These are phyloP conservation scores for Paraphoma sp. DNA, from an alignment of 2,329 filamentous ascomycete genomes.

Conservation along the genomic window DNA sequence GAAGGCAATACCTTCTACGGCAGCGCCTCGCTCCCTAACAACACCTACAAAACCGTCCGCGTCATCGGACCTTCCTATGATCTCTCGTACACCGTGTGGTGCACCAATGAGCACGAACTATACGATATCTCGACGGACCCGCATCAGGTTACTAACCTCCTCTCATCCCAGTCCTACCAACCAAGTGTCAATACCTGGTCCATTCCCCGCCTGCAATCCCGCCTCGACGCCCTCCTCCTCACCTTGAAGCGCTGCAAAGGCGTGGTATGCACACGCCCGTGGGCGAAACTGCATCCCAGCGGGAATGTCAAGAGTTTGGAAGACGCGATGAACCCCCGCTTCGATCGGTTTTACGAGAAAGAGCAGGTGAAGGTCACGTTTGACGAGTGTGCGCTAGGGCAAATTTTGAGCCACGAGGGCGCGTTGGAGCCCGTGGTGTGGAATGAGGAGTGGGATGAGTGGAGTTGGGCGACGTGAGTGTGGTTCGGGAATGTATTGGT, in stretches of 20 bases:
- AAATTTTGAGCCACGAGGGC: conserved; percentile 64
- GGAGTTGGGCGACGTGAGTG: conserved; percentile 18
- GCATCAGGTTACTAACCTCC: conserved; percentile 32
- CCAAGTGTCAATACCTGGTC: conserved; percentile 12
- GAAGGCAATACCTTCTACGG: conserved; percentile 24
- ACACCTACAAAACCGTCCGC: conserved; percentile 68
- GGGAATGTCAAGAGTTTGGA: conserved; percentile 59
- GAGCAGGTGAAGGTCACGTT: conserved; percentile 61
- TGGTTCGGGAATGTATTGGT: too few species aligned
- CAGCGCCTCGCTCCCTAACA: conserved; percentile 40
- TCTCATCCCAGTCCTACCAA: conserved; percentile 32
- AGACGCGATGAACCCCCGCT: conserved; percentile 58
- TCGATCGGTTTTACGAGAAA: conserved; percentile 61
- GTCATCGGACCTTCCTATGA: conserved; percentile 63
- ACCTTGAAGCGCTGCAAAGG: conserved; percentile 68
- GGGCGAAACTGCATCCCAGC: conserved; percentile 63
- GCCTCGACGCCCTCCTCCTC: conserved; percentile 64
- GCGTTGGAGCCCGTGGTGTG: conserved; percentile 24
- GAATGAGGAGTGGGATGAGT: conserved; percentile 24
- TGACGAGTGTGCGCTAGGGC: conserved; percentile 62
- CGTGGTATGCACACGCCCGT: conserved; percentile 61
- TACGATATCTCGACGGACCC: conserved; percentile 64
- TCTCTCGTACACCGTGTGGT: conserved; percentile 73
- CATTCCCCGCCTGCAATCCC: conserved; percentile 11
- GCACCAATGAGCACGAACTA: conserved; percentile 70